Evolutionary conservation across 2,329 filamentous ascomycete genomes (phyloP).

Genomic region (Leptographium procerum): DNA sequence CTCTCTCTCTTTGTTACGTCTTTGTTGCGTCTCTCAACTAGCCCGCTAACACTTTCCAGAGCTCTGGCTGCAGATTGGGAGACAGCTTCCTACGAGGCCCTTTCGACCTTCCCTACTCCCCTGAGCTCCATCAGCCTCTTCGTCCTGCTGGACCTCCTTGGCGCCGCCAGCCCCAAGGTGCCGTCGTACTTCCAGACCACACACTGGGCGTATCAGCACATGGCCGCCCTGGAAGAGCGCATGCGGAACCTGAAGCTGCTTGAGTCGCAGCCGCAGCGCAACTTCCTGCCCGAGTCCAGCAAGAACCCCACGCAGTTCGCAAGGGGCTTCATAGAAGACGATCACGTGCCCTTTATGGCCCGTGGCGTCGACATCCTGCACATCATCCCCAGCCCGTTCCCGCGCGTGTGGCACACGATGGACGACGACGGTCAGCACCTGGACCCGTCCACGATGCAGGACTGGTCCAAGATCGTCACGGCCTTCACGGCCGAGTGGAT

Average conservation of each 20-base stretch:
- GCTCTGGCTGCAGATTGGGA: constrained; percentile 80
- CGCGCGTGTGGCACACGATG: constrained; percentile 74
- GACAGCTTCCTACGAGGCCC: constrained; percentile 50
- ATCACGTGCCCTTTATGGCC: constrained; percentile 82
- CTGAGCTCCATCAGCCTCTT: constrained; percentile 68
- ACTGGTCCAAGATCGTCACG: constrained; percentile 77
- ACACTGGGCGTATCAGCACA: constrained; percentile 67
- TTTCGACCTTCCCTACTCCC: constrained; percentile 63
- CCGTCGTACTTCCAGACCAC: constrained; percentile 70
- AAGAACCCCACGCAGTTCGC: constrained; percentile 40
- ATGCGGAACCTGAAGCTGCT: constrained; percentile 47
- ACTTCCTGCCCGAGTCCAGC: constrained; percentile 55
- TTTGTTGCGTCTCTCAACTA: not conserved
- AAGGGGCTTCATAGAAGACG: constrained; percentile 57
- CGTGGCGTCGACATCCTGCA: constrained; percentile 83
- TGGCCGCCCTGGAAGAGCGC: constrained; percentile 54
- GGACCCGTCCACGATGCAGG: constrained; percentile 65
- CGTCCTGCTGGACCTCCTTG: constrained; percentile 46
- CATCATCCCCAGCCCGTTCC: constrained; percentile 77
- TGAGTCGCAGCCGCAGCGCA: constrained; percentile 26
- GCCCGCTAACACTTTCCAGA: constrained; percentile 17
- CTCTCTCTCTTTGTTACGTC: not conserved
- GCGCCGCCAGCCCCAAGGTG: constrained; percentile 45
- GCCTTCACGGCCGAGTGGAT: constrained; percentile 89
- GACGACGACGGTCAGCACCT: constrained; percentile 76